These are phyloP conservation scores for Axilococcus clingmanii DNA, from an alignment of 139 green algal species.

Conservation along the genomic window DNA sequence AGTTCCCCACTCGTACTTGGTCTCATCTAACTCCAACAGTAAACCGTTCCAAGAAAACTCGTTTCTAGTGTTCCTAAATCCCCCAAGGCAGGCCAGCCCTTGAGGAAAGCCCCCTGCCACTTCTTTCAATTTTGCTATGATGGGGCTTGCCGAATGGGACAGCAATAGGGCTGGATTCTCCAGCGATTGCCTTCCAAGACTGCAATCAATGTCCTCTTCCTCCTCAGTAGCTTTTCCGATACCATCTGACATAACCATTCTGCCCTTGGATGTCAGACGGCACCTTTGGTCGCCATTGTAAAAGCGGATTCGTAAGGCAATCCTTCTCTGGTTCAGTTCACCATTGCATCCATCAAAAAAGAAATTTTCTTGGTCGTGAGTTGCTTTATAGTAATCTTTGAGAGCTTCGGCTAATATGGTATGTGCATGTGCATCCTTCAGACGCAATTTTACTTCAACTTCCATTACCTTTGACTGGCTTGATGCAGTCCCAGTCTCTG, in stretches of 20 bases:
- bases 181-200: slow-evolving; percentile 40
- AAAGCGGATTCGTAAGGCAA: slow-evolving; percentile 77
- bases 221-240: slow-evolving; percentile 69
- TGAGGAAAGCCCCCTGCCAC: slow-evolving; percentile 29
- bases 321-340: slow-evolving; percentile 59
- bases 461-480: slow-evolving; percentile 20
- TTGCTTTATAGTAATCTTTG: slow-evolving; percentile 29
- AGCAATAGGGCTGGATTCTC: slow-evolving; percentile 49
- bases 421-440: slow-evolving; percentile 53
- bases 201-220: slow-evolving; percentile 52
- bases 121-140: slow-evolving; percentile 11
- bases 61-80: slow-evolving; percentile 78
- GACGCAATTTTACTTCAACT: slow-evolving; percentile 88
- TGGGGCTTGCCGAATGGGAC: slow-evolving; percentile 15
- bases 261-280: slow-evolving; percentile 76
- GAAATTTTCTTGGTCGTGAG: slow-evolving; percentile 81
- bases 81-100: slow-evolving; percentile 65
- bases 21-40: slow-evolving; percentile 85
- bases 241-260: slow-evolving; percentile 65
- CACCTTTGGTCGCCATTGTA: slow-evolving; percentile 69
- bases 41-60: slow-evolving; percentile 69
- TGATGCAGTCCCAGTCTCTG: background rate
- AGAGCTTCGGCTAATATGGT: slow-evolving; percentile 51
- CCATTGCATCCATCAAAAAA: slow-evolving; percentile 83
- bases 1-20: slow-evolving; percentile 71